Percentiles rank a stretch among this genome's conserved stretches.
Evolutionary conservation across 345 rosid genomes (phyloP).

Genomic region (Populus tremula): DNA sequence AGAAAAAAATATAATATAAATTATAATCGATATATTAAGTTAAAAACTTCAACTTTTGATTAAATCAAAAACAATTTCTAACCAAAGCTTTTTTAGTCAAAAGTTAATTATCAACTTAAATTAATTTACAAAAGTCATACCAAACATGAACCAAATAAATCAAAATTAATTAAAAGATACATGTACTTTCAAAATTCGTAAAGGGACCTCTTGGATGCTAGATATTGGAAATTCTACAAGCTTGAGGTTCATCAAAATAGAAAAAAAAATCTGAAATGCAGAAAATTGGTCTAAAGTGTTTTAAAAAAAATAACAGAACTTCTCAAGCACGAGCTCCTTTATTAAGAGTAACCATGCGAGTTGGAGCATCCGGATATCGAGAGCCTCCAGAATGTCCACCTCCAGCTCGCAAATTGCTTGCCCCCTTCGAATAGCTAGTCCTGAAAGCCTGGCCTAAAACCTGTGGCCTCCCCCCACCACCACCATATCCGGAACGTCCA

Average conservation of each 20-base stretch:
- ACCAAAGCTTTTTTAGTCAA: too few relatives aligned
- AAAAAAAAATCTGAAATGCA: background rate
- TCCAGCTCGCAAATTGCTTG: slow-evolving; percentile 43
- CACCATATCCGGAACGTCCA: slow-evolving; percentile 39
- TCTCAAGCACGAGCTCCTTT: slow-evolving; percentile 44
- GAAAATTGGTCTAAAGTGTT: background rate
- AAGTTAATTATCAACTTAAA: too few relatives aligned
- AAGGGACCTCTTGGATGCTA: background rate
- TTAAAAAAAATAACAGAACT: background rate
- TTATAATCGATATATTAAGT: too few relatives aligned
- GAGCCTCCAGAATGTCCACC: slow-evolving; percentile 52
- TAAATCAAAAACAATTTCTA: too few relatives aligned
- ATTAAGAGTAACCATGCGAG: slow-evolving; percentile 73
- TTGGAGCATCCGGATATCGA: slow-evolving; percentile 32
- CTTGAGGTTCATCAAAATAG: background rate
- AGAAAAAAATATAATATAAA: too few relatives aligned
- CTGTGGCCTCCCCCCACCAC: slow-evolving; percentile 41
- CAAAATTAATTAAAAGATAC: background rate
- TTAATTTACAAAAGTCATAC: too few relatives aligned
- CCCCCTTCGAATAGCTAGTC: slow-evolving; percentile 50
- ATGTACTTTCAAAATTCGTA: background rate
- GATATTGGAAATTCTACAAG: background rate
- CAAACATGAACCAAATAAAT: background rate
- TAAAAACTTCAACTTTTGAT: too few relatives aligned
- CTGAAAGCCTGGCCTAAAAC: slow-evolving; percentile 37